These are phyloP conservation scores for Bipolaris sorokiniana DNA, from an alignment of 2,329 filamentous ascomycete species.

Conservation along the genomic window DNA sequence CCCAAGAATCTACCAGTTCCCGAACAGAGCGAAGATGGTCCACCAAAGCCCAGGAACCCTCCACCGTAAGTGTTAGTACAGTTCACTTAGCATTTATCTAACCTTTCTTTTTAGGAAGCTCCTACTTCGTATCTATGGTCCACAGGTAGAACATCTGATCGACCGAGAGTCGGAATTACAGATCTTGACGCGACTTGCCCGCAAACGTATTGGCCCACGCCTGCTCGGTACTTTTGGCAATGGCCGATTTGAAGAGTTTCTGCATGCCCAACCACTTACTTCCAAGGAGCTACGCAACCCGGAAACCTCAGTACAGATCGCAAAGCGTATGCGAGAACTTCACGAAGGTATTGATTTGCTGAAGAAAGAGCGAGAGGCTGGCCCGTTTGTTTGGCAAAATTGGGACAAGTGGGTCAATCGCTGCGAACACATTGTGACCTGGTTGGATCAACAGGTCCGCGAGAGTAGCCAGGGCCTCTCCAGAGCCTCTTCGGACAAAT, in stretches of 20 bases:
- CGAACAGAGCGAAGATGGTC: conserved; percentile 48
- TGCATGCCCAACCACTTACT: conserved; percentile 82
- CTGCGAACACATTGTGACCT: conserved; percentile 65
- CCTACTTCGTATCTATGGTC: conserved; percentile 89
- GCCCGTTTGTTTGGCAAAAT: conserved; percentile 85
- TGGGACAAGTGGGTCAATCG: conserved; percentile 90
- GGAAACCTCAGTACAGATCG: conserved; percentile 88
- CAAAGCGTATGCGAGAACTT: conserved; percentile 95
- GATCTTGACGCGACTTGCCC: conserved; percentile 82
- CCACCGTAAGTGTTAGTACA: conserved; percentile 57
- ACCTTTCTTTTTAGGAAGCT: conserved; percentile 65
- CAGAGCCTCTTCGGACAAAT: conserved; percentile 56
- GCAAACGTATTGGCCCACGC: conserved; percentile 91
- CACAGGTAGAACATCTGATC: conserved; percentile 93
- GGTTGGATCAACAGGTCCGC: conserved; percentile 67
- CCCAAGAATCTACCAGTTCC: conserved; percentile 65
- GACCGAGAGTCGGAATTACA: conserved; percentile 88
- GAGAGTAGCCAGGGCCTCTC: conserved; percentile 38
- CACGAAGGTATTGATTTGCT: conserved; percentile 92
- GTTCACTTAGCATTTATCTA: conserved; percentile 6
- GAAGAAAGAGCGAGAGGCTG: conserved; percentile 74
- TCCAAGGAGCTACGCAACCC: conserved; percentile 76
- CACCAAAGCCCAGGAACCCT: conserved; percentile 52
- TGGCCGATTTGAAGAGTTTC: conserved; percentile 93
- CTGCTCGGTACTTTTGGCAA: conserved; percentile 92